Conservation (phyloP, 768 basidiomycete genomes). For the Suillus luteus region DNA sequence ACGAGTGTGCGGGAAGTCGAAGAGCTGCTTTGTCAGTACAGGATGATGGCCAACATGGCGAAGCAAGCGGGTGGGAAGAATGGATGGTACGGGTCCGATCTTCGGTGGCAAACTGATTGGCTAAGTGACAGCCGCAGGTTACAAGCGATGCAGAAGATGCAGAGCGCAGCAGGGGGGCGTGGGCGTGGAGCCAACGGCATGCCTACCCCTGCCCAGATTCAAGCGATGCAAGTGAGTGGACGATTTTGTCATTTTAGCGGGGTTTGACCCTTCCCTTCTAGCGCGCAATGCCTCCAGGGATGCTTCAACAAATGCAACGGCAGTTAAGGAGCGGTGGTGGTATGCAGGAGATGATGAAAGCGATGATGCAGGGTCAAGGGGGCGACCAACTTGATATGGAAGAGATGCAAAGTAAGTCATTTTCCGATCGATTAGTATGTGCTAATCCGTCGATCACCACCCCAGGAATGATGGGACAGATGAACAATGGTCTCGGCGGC, state of each 20-base stretch:
- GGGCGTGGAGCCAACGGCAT: constrained; percentile 85
- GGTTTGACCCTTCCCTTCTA: constrained; percentile 33
- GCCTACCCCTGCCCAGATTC: constrained; percentile 92
- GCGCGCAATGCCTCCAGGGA: constrained; percentile 93
- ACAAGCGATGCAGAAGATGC: constrained; percentile 92
- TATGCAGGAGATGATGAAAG: constrained; percentile 98
- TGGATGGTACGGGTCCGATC: constrained; percentile 64
- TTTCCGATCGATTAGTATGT: constrained; percentile 8
- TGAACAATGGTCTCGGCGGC: constrained; percentile 61
- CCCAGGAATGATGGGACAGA: constrained; percentile 85
- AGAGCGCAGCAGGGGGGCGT: constrained; percentile 80
- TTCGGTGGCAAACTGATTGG: constrained; percentile 7
- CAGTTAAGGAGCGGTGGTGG: constrained; percentile 81
- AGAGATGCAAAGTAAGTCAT: constrained; percentile 79
- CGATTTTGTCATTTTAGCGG: constrained; percentile 3
- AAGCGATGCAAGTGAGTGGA: constrained; percentile 82
- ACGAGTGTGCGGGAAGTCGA: constrained; percentile 98
- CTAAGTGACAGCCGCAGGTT: constrained; percentile 48
- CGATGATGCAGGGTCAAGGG: constrained; percentile 95
- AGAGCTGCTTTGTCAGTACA: constrained; percentile 92
- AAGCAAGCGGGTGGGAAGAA: constrained; percentile 98
- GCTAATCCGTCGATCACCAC: constrained; percentile 14
- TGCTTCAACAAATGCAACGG: constrained; percentile 91
- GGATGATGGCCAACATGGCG: constrained; percentile 99
- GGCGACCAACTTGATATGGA: constrained; percentile 92